Conservation (phyloP, 2,329 filamentous ascomycete species). For the Aspergillus persii region DNA sequence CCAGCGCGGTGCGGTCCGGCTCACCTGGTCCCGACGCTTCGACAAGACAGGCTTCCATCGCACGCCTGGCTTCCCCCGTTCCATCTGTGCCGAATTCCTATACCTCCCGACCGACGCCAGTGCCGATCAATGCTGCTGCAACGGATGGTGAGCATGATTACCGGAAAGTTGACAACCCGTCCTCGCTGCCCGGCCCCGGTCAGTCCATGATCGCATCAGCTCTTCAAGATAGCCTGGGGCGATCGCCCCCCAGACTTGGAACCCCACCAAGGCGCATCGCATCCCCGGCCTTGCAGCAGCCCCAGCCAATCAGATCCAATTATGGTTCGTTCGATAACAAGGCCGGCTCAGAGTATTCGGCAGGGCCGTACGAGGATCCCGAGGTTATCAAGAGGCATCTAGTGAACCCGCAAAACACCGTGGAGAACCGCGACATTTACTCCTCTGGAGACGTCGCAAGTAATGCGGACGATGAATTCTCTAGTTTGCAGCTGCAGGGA, state of each 20-base stretch:
- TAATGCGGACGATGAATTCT: slow-evolving; percentile 76
- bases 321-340: slow-evolving; percentile 84
- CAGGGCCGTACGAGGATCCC: slow-evolving; percentile 75
- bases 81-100: slow-evolving; percentile 44
- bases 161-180: slow-evolving; percentile 57
- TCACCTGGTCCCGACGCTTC: slow-evolving; percentile 42
- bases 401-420: slow-evolving; percentile 62
- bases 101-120: slow-evolving; percentile 43
- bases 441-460: slow-evolving; percentile 35
- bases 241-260: slow-evolving; percentile 38
- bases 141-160: slow-evolving; percentile 60
- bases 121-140: slow-evolving; percentile 34
- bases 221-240: slow-evolving; percentile 71
- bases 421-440: slow-evolving; percentile 31
- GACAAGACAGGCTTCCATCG: slow-evolving; percentile 51
- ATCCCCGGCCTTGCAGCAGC: slow-evolving; percentile 56
- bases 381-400: slow-evolving; percentile 89
- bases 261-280: slow-evolving; percentile 53
- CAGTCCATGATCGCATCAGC: slow-evolving; percentile 86
- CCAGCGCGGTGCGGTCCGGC: slow-evolving; percentile 30
- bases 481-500: slow-evolving; percentile 86
- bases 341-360: slow-evolving; percentile 49
- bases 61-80: slow-evolving; percentile 55
- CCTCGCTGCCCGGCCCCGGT: slow-evolving; percentile 70
- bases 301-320: slow-evolving; percentile 61